These are phyloP conservation scores for Lactarius hengduanensis DNA, from an alignment of 768 basidiomycete genomes.

Conservation along the genomic window DNA sequence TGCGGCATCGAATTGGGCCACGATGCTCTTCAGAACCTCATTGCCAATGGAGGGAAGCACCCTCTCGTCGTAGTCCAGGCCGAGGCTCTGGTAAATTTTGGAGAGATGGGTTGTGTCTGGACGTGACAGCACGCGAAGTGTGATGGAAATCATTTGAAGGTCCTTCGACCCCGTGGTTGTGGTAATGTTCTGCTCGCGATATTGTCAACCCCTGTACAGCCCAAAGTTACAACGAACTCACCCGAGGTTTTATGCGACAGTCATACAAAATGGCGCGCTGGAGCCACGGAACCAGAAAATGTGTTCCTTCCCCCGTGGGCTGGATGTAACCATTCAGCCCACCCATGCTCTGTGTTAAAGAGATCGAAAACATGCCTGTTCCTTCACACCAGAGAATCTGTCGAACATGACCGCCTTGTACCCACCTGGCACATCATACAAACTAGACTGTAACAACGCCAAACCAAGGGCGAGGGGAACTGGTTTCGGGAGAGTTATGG, in stretches of 20 bases:
- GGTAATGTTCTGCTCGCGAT: constrained; percentile 77
- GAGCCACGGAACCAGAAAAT: constrained; percentile 93
- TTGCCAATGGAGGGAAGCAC: constrained; percentile 97
- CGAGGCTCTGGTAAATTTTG: constrained; percentile 93
- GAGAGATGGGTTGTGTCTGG: constrained; percentile 87
- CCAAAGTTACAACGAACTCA: constrained; percentile 38
- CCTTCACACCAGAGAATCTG: constrained; percentile 88
- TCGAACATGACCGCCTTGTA: constrained; percentile 98
- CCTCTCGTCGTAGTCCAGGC: constrained; percentile 96
- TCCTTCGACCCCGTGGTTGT: constrained; percentile 99
- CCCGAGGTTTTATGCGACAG: constrained; percentile 94
- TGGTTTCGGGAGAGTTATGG: constrained; percentile 54
- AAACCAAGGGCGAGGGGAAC: constrained; percentile 65
- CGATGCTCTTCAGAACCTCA: constrained; percentile 96
- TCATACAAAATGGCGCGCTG: constrained; percentile 97
- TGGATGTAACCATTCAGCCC: constrained; percentile 35
- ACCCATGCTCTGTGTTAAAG: not conserved
- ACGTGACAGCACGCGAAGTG: constrained; percentile 90
- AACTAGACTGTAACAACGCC: constrained; percentile 45
- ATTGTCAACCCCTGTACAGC: not conserved
- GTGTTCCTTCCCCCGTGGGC: constrained; percentile 92
- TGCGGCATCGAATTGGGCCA: constrained; percentile 97
- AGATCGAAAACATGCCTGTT: constrained; percentile 51
- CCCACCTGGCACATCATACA: constrained; percentile 73
- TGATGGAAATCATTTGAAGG: constrained; percentile 97